A percentile compares a stretch with the other conserved stretches of the same genome.
Evolutionary conservation across 306 rosid species (phyloP).

Genomic region (Prunus mongolica): DNA sequence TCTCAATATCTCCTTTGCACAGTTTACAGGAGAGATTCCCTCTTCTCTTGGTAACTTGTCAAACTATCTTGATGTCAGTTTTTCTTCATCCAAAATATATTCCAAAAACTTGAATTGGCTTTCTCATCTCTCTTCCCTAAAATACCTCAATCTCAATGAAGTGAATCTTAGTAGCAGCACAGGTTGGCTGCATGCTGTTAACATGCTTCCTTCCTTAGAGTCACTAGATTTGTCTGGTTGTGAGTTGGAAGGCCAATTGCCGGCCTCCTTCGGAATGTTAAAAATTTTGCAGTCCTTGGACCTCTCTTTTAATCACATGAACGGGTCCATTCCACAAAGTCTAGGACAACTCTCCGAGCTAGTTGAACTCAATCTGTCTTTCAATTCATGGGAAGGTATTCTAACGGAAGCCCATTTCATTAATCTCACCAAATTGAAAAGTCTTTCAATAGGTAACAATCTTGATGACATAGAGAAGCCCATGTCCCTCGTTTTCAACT

Average conservation of each 20-base stretch:
- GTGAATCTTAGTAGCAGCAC: constrained; percentile 21
- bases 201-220: background rate
- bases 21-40: too few species aligned
- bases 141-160: constrained; percentile 20
- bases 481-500: background rate
- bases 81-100: too few species aligned
- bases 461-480: too few species aligned
- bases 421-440: constrained; percentile 1
- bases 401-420: constrained; percentile 28
- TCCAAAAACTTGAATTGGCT: constrained; percentile 19
- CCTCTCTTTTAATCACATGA: constrained; percentile 17
- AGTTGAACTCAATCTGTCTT: background rate
- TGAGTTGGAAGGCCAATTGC: background rate
- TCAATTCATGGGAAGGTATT: background rate
- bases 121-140: constrained; percentile 29
- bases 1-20: too few species aligned
- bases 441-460: background rate
- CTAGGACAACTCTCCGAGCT: constrained; percentile 34
- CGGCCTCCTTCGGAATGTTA: background rate
- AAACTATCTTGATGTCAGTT: too few species aligned
- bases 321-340: constrained; percentile 32
- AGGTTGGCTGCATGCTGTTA: background rate
- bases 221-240: background rate
- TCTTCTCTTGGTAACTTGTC: too few species aligned
- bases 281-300: background rate